A percentile compares a stretch with the other conserved stretches of the same genome.
These are phyloP conservation scores for Anthoceros angustus DNA, from an alignment of 225 moss, liverwort and hornwort genomes.

Conservation along the genomic window DNA sequence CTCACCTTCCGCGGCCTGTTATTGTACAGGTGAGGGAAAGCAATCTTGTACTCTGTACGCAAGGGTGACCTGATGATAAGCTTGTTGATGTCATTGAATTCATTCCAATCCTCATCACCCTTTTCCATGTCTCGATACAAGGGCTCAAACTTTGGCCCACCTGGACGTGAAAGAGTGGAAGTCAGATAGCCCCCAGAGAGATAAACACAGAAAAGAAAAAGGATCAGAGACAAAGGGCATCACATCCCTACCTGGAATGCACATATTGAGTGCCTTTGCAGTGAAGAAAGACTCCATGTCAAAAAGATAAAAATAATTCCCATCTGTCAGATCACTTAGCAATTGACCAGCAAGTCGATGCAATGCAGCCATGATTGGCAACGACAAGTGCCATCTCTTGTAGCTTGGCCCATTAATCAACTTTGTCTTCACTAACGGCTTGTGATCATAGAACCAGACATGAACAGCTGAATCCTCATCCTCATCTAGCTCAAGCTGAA, in stretches of 20 bases:
- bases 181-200: neutral
- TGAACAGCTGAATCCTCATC: conserved; percentile 95
- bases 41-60: conserved; percentile 95
- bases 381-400: conserved; percentile 93
- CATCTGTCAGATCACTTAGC: conserved; percentile 85
- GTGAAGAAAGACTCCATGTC: conserved; percentile 99
- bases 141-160: conserved; percentile 98
- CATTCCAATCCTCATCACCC: conserved; percentile 99
- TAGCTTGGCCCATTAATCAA: conserved; percentile 98
- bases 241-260: conserved; percentile 56
- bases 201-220: neutral
- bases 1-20: conserved; percentile 92
- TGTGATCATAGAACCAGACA: conserved; percentile 98
- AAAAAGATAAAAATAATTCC: conserved; percentile 96
- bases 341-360: conserved; percentile 97
- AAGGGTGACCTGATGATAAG: conserved; percentile 92
- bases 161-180: conserved; percentile 10
- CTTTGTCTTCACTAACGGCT: conserved; percentile 94
- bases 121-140: conserved; percentile 99
- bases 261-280: conserved; percentile 92
- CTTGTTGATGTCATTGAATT: conserved; percentile 99
- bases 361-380: conserved; percentile 98
- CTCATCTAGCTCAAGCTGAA: conserved; percentile 94
- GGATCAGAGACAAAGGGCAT: neutral
- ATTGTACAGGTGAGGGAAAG: conserved; percentile 97